phyloP scores from a whole-genome alignment of 2,329 filamentous ascomycete species.

The Hypoxylon sp. region DNA sequence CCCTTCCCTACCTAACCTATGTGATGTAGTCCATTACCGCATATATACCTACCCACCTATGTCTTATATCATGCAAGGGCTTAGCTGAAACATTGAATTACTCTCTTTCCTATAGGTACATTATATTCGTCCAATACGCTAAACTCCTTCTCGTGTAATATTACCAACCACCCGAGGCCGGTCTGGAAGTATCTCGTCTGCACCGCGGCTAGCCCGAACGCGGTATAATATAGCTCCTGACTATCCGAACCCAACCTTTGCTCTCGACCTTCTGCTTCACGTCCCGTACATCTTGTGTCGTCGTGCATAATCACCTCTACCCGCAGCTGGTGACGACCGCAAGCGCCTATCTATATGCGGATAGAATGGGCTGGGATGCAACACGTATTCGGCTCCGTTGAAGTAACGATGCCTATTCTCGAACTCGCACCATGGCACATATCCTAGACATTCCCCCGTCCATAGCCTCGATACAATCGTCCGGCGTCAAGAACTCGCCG shows the following conservation, averaged over 20 bases:
- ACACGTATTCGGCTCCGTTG: slow-evolving; percentile 12
- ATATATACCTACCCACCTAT: slow-evolving; percentile 1
- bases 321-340: slow-evolving; percentile 1
- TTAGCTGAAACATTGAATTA: neutral
- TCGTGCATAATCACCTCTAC: slow-evolving; percentile 1
- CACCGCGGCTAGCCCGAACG: neutral
- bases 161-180: neutral
- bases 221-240: neutral
- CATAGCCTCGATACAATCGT: slow-evolving; percentile 33
- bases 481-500: slow-evolving; percentile 12
- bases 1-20: neutral
- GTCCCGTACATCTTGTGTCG: neutral
- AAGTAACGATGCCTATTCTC: slow-evolving; percentile 15
- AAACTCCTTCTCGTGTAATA: neutral
- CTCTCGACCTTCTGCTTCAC: neutral
- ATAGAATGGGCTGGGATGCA: slow-evolving; percentile 28
- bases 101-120: neutral
- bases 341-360: slow-evolving; percentile 1
- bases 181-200: neutral
- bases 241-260: neutral
- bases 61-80: neutral
- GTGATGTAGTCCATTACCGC: neutral
- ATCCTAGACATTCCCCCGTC: slow-evolving; percentile 42
- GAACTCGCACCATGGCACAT: slow-evolving; percentile 44
- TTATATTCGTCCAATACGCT: neutral